Percentiles rank a stretch among this genome's conserved stretches.
Evolutionary conservation across 2,329 filamentous ascomycete species (phyloP).

Genomic region (Colletotrichum siamense): DNA sequence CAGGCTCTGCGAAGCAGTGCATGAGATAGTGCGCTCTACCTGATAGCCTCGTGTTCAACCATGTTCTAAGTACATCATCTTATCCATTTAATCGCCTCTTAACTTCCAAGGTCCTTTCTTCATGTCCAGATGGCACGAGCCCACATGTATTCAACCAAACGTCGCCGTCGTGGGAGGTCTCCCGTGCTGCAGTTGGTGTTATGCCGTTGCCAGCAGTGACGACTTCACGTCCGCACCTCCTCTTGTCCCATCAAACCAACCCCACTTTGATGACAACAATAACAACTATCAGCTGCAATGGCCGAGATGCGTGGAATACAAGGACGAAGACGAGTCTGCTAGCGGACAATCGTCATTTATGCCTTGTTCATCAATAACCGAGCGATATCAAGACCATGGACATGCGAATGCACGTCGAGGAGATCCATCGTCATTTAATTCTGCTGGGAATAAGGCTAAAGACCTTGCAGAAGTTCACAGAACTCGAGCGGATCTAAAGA

Average conservation of each 20-base stretch:
- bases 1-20: background rate
- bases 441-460: background rate
- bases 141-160: background rate
- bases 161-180: background rate
- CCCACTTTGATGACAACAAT: background rate
- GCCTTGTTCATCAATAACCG: background rate
- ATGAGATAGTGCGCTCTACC: background rate
- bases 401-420: accelerated
- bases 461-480: accelerated
- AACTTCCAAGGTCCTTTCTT: background rate
- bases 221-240: background rate
- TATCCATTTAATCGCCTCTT: background rate
- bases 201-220: background rate
- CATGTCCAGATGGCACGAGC: background rate
- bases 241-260: background rate
- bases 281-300: background rate
- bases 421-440: background rate
- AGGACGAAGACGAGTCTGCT: accelerated
- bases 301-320: background rate
- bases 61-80: background rate
- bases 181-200: background rate
- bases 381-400: background rate
- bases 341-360: background rate
- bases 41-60: background rate
- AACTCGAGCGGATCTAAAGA: background rate